Base-by-base conservation (phyloP, 768 basidiomycete species). In the Asterophora parasitica region DNA sequence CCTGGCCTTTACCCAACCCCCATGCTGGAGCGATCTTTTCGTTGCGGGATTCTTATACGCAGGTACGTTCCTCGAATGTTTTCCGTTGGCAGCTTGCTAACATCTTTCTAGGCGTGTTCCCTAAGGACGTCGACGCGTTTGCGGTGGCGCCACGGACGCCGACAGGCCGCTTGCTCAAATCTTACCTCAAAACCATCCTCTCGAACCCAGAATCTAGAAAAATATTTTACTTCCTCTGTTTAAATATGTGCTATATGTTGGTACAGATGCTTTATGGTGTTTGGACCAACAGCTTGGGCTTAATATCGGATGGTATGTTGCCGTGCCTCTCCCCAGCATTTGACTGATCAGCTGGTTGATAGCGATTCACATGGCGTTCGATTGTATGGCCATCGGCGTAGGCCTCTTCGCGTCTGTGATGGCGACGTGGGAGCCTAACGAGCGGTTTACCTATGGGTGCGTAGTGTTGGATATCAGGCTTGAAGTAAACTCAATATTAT, bases 311-410 rank as follows among this genome's bases (percentile, higher is more conserved):
- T 62, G 94, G 95, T 95, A 51, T 38, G 61, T 52, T 23, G 6
- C 20, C 17, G 15, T 23, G 23, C 20, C 7, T 49, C 42, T 53
- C 7, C 16, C 44, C 45, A 7, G 27, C 15, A 42, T 48, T 39
- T 51, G n/a, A 7, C 31, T 42, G 15, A 48, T 17, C 46, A 55
- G 43, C 46, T 6, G 26, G 32, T 28, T 30, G 43, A 4, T 55
- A 98, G 95, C 96, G 16, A 98, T 99, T 31, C 96, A 99, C 61
- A 99, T 98, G 96, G 91, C 92, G 9, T 99, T 99, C 57, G 96
- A 99, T 68, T 98, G 96, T 61, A 83, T 97, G 79, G 95, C 95
- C 0, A 92, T 99, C 43, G 92, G 83, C 0, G 90, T 99, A 44
- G 96, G 96, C 2, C 76, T 99, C 2, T 82, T 96, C 48, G 96